phyloP scores from a whole-genome alignment of 2,329 filamentous ascomycete species.

The Penicillium sp. region DNA sequence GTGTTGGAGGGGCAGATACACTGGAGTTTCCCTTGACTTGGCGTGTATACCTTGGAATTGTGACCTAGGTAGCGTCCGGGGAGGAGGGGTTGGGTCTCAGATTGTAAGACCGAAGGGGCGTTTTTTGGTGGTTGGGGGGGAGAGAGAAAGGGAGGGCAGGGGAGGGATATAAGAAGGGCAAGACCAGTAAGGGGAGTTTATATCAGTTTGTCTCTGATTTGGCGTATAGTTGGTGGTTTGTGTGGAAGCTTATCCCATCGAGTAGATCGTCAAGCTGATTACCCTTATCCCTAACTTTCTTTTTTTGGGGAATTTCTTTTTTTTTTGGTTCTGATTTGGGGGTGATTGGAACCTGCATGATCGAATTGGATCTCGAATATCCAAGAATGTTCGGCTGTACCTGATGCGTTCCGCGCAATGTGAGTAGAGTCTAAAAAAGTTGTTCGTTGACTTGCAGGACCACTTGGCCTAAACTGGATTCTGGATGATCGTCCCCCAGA shows the following conservation, averaged over 20 bases:
- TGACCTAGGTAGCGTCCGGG: conserved; percentile 2
- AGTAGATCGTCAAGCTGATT: conserved; percentile 18
- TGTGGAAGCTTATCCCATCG: conserved; percentile 20
- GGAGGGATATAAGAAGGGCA: conserved; percentile 17
- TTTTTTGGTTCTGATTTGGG: background rate
- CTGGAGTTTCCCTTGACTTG: background rate
- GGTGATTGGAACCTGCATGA: background rate
- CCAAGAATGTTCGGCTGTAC: conserved; percentile 26
- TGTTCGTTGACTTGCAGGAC: conserved; percentile 19
- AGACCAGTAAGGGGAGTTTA: conserved; percentile 11
- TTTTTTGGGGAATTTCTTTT: background rate
- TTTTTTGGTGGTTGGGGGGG: conserved; percentile 12
- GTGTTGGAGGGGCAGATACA: background rate
- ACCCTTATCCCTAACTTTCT: conserved; percentile 20
- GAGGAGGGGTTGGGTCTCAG: conserved; percentile 23
- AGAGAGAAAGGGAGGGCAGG: conserved; percentile 4
- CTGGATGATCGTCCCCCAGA: conserved; percentile 2
- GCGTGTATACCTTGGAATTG: background rate
- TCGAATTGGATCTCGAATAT: background rate
- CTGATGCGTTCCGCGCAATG: conserved; percentile 24
- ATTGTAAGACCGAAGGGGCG: conserved; percentile 15
- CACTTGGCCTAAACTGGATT: background rate
- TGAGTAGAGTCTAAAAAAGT: conserved; percentile 21
- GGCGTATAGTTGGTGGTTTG: conserved; percentile 5
- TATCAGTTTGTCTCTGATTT: conserved; percentile 1